Evolutionary conservation across 208 protist species (phyloP), one percentile per base, ranked within the genome.

Genomic region (Leishmania major): DNA sequence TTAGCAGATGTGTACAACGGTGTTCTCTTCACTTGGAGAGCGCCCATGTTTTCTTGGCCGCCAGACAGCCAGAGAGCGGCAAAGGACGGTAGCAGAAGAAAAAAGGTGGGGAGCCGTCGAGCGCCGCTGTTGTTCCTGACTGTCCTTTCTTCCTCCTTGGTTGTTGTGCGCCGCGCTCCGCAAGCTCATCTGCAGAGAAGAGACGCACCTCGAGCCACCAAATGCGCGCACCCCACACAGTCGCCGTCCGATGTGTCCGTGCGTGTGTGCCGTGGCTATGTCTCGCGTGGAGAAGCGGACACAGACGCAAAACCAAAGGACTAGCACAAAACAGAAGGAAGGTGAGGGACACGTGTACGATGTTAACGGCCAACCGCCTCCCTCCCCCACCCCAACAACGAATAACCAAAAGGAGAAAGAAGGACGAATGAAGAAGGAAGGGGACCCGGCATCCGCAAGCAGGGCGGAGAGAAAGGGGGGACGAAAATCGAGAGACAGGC

Each of bases 401-500:
- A 43, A 60, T 25, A 70, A 13, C 78, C 64, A 15, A 73, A 60
- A 25, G 28, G 28, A 70, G 4, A 6, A 4, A 28, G 60, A 60
- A 19, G 70, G 45, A 25, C 28, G 60, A 13, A 40, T 55, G 45
- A 69, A 82, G 2, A 84, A 74, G 47, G 70, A 37, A 84, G 28
- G 72, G 43, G 80, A 40, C 5, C 51, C 22, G 35, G 8, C 15
- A 22, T 37, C 57, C 25, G 69, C 47, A 80, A 43, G 66, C 43
- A 43, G 0, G 8, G 71, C 57, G 71, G 84, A 35, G 25, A 67
- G 19, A 11, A 25, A 15, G 11, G 6, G 53, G 53, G 45, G 45
- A 0, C 45, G 0, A 47, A 47, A 47, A 47, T 13, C 45, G 45
- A 47, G 45, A 47, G 45, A 47, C 45, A 47, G 45, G 10, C 43